phyloP scores from a whole-genome alignment of 1,284 basidiomycete species.

The Peniophora sp. region DNA sequence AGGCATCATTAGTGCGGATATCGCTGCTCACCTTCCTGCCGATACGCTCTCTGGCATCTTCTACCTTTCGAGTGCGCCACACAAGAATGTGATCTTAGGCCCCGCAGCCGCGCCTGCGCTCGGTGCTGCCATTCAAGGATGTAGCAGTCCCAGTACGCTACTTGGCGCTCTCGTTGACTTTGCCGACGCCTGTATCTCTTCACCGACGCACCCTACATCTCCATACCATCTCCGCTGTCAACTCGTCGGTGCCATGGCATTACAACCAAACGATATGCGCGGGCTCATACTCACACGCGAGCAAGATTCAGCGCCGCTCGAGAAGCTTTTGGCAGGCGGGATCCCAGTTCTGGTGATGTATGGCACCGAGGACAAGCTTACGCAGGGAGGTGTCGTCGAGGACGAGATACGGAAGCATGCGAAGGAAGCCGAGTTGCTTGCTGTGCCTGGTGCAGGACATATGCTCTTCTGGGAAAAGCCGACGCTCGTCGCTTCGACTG shows the following conservation, averaged over 20 bases:
- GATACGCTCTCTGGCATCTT: slow-evolving; percentile 5
- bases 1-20: slow-evolving; percentile 5
- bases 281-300: neutral
- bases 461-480: neutral
- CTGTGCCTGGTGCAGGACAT: neutral
- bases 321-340: neutral
- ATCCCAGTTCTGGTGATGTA: neutral
- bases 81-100: neutral
- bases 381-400: neutral
- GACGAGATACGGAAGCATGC: neutral
- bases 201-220: neutral
- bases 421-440: neutral
- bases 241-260: neutral
- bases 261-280: neutral
- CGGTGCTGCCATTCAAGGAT: neutral
- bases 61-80: neutral
- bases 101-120: neutral
- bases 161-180: neutral
- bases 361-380: neutral
- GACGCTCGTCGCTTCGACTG: no score
- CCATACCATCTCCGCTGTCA: neutral
- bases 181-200: neutral
- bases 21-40: slow-evolving; percentile 1
- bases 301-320: neutral
- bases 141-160: neutral